Base-by-base conservation (phyloP, 108 stramenopile genomes). In the Skeletonema potamos region DNA sequence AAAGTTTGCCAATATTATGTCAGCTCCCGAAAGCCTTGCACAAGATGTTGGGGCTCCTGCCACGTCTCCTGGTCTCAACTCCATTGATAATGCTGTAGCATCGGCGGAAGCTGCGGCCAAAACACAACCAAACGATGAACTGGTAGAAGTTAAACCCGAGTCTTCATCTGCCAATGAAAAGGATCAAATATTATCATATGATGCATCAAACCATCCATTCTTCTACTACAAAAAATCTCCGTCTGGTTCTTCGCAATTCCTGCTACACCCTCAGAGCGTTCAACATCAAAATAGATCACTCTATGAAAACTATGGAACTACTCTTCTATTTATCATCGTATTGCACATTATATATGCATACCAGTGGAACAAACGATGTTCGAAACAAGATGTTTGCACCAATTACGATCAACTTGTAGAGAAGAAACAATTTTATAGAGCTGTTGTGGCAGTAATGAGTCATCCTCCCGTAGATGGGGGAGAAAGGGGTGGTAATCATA, bases 401-500 rank as follows among this genome's bases (percentile, higher is more conserved):
- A 74, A 32, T 26, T 82, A 85, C 48, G 81, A 82, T 32, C 72
- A 82, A 66, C 43, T 85, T n/a, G 72, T 85, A 22, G 60, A 73
- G 26, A 66, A 61, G 27, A 74, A 81, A 46, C 81, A 79, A 66
- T 85, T 63, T 57, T 85, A 77, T 37, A 62, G 68, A 61, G 84
- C 66, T 27, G 17, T 55, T 22, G 18, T 85, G 6, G 84, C 84
- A 13, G 51, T 85, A 6, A 18, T 70, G 27, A 78, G 81, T 54
- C 84, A 85, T 66, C 84, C 84, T 43, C 84, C 84, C 12, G 72
- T 72, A 12, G 76, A 81, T 11, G 70, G 70, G 54, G 70, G 72
- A 44, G 72, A 68, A 11, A 28, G 66, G 18, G 63, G 70, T 70
- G 27, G 24, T 3, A 32, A 32, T 17, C 22, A 46, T 8, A 22